These are phyloP conservation scores for Physcomitrellopsis africana DNA, from an alignment of 225 moss, liverwort and hornwort species.

Conservation along the genomic window DNA sequence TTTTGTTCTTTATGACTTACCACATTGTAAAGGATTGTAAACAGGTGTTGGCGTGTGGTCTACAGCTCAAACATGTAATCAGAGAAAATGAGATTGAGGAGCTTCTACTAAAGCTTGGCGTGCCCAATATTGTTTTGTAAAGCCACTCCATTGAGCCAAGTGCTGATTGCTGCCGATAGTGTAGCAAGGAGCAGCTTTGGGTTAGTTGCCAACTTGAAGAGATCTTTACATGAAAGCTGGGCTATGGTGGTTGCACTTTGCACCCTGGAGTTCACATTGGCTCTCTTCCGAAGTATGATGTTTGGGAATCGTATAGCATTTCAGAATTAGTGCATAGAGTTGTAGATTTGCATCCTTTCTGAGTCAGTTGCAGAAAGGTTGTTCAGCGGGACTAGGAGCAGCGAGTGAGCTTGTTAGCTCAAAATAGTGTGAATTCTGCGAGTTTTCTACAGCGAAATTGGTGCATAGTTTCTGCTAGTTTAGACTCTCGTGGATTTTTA, in stretches of 20 bases:
- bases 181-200: conserved; percentile 31
- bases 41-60: conserved; percentile 25
- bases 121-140: conserved; percentile 25
- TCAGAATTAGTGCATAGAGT: conserved; percentile 19
- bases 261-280: conserved; percentile 46
- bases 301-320: conserved; percentile 23
- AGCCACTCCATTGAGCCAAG: conserved; percentile 20
- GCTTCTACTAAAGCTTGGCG: conserved; percentile 15
- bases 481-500: conserved; percentile 18
- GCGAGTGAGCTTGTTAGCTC: conserved; percentile 36
- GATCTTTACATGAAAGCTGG: conserved; percentile 48
- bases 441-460: conserved; percentile 31
- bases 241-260: conserved; percentile 27
- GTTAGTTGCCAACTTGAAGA: conserved; percentile 32
- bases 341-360: conserved; percentile 34
- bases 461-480: conserved; percentile 28
- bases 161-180: conserved; percentile 20
- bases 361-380: conserved; percentile 30
- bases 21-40: conserved; percentile 33
- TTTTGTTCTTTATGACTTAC: conserved; percentile 33
- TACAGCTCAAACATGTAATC: conserved; percentile 28
- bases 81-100: conserved; percentile 26
- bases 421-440: conserved; percentile 27
- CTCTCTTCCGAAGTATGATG: conserved; percentile 48
- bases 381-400: conserved; percentile 35